phyloP scores from a whole-genome alignment of 495 filamentous ascomycete genomes.

The Daldinia grandis region DNA sequence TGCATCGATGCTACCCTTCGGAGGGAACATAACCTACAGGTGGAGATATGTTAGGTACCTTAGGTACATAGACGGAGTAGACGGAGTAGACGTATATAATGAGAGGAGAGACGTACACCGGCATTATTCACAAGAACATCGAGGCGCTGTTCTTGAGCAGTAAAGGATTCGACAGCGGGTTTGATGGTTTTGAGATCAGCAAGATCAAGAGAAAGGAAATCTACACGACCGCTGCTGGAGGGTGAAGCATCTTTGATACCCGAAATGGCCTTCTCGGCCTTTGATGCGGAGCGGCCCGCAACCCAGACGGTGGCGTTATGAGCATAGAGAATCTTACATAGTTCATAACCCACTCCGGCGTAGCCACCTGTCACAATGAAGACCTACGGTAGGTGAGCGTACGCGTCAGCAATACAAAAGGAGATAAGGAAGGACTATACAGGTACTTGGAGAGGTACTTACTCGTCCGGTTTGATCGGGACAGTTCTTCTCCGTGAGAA shows the following conservation, averaged over 20 bases:
- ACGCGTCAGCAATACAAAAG: slow-evolving; percentile 58
- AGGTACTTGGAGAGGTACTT: background rate
- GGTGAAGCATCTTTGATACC: slow-evolving; percentile 16
- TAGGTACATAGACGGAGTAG: background rate
- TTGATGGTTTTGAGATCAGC: slow-evolving; percentile 61
- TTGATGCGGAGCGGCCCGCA: slow-evolving; percentile 45
- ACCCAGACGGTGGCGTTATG: slow-evolving; percentile 50
- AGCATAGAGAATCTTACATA: slow-evolving; percentile 49
- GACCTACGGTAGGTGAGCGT: slow-evolving; percentile 43
- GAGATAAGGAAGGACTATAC: slow-evolving; percentile 23
- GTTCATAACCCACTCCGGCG: slow-evolving; percentile 52
- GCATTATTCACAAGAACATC: slow-evolving; percentile 45
- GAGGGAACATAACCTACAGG: slow-evolving; percentile 41
- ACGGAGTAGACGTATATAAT: background rate
- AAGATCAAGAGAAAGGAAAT: slow-evolving; percentile 57
- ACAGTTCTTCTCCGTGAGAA: slow-evolving; percentile 33
- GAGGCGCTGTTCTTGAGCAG: slow-evolving; percentile 31
- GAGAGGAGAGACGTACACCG: slow-evolving; percentile 45
- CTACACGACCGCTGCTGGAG: slow-evolving; percentile 46
- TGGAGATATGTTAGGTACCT: slow-evolving; percentile 13
- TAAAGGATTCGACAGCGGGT: slow-evolving; percentile 48
- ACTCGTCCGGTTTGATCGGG: slow-evolving; percentile 31
- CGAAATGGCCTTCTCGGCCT: slow-evolving; percentile 24
- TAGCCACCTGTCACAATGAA: slow-evolving; percentile 53
- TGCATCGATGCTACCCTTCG: slow-evolving; percentile 33